phyloP scores from a whole-genome alignment of 2,329 filamentous ascomycete species.

The Penicillium sp. region DNA sequence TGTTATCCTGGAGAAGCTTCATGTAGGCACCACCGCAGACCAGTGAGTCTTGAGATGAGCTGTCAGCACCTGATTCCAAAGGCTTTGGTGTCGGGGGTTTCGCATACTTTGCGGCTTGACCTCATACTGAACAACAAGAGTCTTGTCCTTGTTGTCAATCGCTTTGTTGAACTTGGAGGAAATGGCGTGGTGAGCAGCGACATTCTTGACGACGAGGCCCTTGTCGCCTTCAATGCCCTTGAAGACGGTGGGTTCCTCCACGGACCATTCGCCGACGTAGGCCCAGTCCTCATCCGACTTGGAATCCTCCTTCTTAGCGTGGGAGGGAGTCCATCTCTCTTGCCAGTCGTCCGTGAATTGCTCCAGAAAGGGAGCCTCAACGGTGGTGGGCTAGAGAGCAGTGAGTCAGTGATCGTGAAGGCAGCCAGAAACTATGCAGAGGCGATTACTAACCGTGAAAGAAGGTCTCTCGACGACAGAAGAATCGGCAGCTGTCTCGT shows the following conservation, averaged over 20 bases:
- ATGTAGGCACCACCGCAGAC: conserved; percentile 98
- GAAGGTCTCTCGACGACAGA: conserved; percentile 71
- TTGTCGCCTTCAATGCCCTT: conserved; percentile 95
- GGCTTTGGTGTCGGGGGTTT: not conserved
- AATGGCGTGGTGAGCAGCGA: conserved; percentile 97
- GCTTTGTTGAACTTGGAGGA: conserved; percentile 97
- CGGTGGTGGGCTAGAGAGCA: conserved; percentile 70
- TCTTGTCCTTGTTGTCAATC: conserved; percentile 97
- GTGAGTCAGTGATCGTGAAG: conserved; percentile 21
- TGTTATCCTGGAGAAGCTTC: conserved; percentile 98
- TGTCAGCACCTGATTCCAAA: conserved; percentile 5
- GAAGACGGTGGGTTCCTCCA: conserved; percentile 88
- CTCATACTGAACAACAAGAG: conserved; percentile 97
- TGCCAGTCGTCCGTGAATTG: conserved; percentile 99
- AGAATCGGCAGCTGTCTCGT: conserved; percentile 61
- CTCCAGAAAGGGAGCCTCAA: conserved; percentile 96
- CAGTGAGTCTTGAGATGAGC: conserved; percentile 71
- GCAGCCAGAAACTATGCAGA: conserved; percentile 7
- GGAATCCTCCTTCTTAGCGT: conserved; percentile 94
- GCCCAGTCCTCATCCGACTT: conserved; percentile 89
- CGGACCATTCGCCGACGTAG: conserved; percentile 94
- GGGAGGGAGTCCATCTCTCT: conserved; percentile 87
- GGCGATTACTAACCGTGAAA: conserved; percentile 75
- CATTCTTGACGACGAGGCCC: conserved; percentile 97
- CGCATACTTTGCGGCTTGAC: conserved; percentile 95